Evolutionary conservation across 805 yeast genomes (phyloP).

Genomic region (Ogataea methanolica): DNA sequence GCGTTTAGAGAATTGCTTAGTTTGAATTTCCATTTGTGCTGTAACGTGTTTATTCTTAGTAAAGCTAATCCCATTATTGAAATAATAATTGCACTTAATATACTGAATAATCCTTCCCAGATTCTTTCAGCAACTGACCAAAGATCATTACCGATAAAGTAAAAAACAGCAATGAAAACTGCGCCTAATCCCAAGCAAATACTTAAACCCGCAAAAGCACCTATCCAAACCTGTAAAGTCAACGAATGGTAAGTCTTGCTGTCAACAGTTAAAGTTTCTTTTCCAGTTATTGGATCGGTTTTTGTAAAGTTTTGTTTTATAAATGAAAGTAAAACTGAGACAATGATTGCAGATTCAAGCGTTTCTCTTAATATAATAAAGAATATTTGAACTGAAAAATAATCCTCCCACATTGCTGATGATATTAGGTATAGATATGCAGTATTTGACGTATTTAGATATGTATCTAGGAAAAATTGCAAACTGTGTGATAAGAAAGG

Average conservation of each 20-base stretch:
- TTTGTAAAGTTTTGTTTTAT: constrained; percentile 53
- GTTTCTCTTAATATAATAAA: constrained; percentile 73
- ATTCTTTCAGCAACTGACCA: constrained; percentile 86
- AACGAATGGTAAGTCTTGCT: constrained; percentile 36
- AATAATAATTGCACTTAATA: constrained; percentile 72
- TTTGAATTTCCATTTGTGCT: constrained; percentile 75
- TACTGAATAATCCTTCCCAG: constrained; percentile 83
- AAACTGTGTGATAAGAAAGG: no score
- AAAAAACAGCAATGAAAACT: constrained; percentile 63
- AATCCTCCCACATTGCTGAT: constrained; percentile 36
- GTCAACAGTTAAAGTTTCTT: constrained; percentile 27
- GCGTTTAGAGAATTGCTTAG: constrained; percentile 24
- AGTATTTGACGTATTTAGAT: background rate
- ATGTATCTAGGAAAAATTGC: background rate
- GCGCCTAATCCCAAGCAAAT: constrained; percentile 73
- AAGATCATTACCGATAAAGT: constrained; percentile 72
- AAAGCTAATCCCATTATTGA: constrained; percentile 85
- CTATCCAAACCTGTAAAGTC: constrained; percentile 73
- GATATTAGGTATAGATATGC: constrained; percentile 37
- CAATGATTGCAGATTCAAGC: constrained; percentile 69
- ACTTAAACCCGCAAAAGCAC: constrained; percentile 67
- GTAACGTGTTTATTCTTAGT: constrained; percentile 73
- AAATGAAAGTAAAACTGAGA: constrained; percentile 69
- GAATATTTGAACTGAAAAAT: constrained; percentile 69
- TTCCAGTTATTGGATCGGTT: constrained; percentile 26